Percentiles rank a stretch among this genome's conserved stretches.
Evolutionary conservation across 345 rosid genomes (phyloP).

Genomic region (Physaria fendleri): DNA sequence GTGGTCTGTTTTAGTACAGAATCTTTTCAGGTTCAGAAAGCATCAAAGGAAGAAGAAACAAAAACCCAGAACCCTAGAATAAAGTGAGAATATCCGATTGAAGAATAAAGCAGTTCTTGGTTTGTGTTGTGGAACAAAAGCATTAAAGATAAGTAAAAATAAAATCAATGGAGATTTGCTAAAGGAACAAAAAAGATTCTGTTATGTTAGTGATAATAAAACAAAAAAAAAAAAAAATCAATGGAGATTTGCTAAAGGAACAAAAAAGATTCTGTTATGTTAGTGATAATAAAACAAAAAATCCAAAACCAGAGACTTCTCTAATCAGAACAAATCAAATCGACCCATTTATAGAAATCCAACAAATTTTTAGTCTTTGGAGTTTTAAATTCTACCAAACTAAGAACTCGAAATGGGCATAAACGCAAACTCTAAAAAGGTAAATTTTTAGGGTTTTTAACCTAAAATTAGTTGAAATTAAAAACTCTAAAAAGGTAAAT

Average conservation of each 20-base stretch:
- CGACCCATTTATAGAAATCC: constrained; percentile 7
- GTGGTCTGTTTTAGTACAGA: constrained; percentile 3
- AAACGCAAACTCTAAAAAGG: neutral
- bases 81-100: constrained; percentile 23
- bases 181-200: neutral
- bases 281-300: neutral
- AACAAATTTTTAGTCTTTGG: neutral
- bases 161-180: neutral
- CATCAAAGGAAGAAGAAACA: constrained; percentile 32
- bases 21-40: constrained; percentile 32
- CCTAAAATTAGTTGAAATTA: neutral
- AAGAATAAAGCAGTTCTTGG: constrained; percentile 27
- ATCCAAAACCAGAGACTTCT: neutral
- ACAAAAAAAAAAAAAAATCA: no score
- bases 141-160: neutral
- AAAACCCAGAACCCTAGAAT: constrained; percentile 33
- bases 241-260: no score
- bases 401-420: neutral
- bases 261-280: neutral
- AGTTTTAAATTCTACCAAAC: neutral
- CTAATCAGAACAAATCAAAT: neutral
- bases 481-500: neutral
- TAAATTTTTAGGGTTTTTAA: neutral
- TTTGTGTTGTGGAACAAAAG: constrained; percentile 20
- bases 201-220: neutral